These are phyloP conservation scores for Penicillium waksmanii DNA, from an alignment of 495 filamentous ascomycete genomes.

Conservation along the genomic window DNA sequence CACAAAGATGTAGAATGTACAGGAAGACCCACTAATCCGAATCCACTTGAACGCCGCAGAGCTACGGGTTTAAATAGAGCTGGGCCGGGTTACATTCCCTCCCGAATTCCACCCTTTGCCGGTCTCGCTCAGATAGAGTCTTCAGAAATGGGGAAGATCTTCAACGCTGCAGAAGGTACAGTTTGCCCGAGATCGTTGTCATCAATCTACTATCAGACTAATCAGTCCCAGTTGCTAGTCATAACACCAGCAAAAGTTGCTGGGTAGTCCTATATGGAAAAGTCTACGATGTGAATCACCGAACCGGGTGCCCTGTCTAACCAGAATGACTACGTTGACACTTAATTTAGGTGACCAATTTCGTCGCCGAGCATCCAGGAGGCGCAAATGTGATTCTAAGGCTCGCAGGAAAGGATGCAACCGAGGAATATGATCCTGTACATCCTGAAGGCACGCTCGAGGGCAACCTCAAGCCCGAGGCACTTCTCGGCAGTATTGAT, in stretches of 20 bases:
- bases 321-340: neutral
- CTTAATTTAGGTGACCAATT: slow-evolving; percentile 60
- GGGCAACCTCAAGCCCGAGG: slow-evolving; percentile 71
- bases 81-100: neutral
- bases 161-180: slow-evolving; percentile 52
- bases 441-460: slow-evolving; percentile 88
- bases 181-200: neutral
- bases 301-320: neutral
- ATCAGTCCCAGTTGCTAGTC: slow-evolving; percentile 63
- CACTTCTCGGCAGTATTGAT: slow-evolving; percentile 77
- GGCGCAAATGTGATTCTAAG: slow-evolving; percentile 84
- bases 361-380: slow-evolving; percentile 81
- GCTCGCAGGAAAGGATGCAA: slow-evolving; percentile 85
- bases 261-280: slow-evolving; percentile 89
- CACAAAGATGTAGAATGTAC: neutral
- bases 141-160: slow-evolving; percentile 43
- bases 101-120: neutral
- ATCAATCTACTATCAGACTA: slow-evolving; percentile 8
- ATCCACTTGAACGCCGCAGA: no score
- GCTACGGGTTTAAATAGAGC: neutral
- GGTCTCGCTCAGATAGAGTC: neutral
- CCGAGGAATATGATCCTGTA: slow-evolving; percentile 89
- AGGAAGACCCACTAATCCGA: neutral
- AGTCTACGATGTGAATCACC: slow-evolving; percentile 77
- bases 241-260: slow-evolving; percentile 79